phyloP scores from a whole-genome alignment of 257 asterid genomes.

The Ocimum tenuiflorum region DNA sequence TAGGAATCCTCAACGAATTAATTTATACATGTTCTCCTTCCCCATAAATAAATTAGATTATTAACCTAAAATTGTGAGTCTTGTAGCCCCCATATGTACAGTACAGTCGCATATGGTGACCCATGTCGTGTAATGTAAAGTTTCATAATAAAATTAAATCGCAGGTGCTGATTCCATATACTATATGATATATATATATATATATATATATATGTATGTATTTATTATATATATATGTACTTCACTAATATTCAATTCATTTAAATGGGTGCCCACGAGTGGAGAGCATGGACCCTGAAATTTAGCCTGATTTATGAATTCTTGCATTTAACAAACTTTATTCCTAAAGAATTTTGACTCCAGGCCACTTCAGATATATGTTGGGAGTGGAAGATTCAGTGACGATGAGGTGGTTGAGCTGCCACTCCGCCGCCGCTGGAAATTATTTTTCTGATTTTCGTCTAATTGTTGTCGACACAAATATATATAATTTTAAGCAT shows the following conservation, averaged over 20 bases:
- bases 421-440: slow-evolving; percentile 26
- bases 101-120: slow-evolving; percentile 20
- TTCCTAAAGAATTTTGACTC: no score
- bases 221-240: no score
- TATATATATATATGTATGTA: no score
- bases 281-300: slow-evolving; percentile 43
- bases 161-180: no score
- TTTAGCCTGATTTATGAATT: slow-evolving; percentile 32
- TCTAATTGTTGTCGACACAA: slow-evolving; percentile 1
- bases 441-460: background rate
- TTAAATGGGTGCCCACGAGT: slow-evolving; percentile 32
- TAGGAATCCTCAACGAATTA: slow-evolving; percentile 27
- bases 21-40: slow-evolving; percentile 20
- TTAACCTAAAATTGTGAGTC: background rate
- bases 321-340: slow-evolving; percentile 6
- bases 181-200: no score
- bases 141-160: background rate
- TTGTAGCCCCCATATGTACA: background rate
- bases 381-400: slow-evolving; percentile 23
- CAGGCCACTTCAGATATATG: slow-evolving; percentile 33
- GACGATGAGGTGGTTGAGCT: slow-evolving; percentile 27
- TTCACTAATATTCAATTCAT: background rate
- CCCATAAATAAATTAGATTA: slow-evolving; percentile 23
- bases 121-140: slow-evolving; percentile 25
- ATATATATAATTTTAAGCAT: background rate